These are phyloP conservation scores for Zelopaecilomyces penicillatus DNA, from an alignment of 2,329 filamentous ascomycete species.

Conservation along the genomic window DNA sequence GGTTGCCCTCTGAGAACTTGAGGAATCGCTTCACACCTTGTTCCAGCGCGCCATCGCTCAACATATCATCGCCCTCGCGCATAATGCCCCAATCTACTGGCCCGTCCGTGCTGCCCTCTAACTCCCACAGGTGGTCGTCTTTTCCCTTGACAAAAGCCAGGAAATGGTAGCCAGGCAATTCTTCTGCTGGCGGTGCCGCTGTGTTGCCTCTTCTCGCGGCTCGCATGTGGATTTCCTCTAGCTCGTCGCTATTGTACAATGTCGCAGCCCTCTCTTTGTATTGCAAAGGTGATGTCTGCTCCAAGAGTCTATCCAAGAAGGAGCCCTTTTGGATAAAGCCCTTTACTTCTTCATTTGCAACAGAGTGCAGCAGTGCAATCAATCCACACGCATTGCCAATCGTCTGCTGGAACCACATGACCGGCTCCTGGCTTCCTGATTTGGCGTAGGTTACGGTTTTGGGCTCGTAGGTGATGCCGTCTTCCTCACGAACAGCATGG, in stretches of 20 bases:
- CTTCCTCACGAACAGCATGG: conserved; percentile 31
- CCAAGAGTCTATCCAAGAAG: conserved; percentile 50
- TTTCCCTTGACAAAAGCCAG: conserved; percentile 68
- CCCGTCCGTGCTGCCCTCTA: conserved; percentile 68
- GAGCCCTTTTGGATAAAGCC: conserved; percentile 45
- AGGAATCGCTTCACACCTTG: conserved; percentile 43
- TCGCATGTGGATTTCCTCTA: conserved; percentile 65
- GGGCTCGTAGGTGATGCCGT: conserved; percentile 15
- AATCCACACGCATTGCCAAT: conserved; percentile 77
- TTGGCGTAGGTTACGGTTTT: conserved; percentile 24
- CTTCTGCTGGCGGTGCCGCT: conserved; percentile 50
- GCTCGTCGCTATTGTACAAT: conserved; percentile 59
- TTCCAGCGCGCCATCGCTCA: conserved; percentile 60
- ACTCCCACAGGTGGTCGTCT: conserved; percentile 63
- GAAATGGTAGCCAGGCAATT: conserved; percentile 63
- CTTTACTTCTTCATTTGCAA: conserved; percentile 59
- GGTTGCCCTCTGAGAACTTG: conserved; percentile 24
- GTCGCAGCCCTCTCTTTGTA: conserved; percentile 56
- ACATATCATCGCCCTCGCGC: conserved; percentile 48
- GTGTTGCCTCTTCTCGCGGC: conserved; percentile 64
- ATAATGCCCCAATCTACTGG: conserved; percentile 58
- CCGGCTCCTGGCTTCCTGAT: conserved; percentile 44
- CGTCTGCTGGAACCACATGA: conserved; percentile 79
- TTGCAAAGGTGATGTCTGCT: conserved; percentile 51
- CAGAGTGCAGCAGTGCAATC: conserved; percentile 66